Conservation (phyloP, 176 grass and related monocot genomes). For the Sorghum bicolor region Sorghum_bicolor_NCBIv3 NC_012879.2:187001-187500, state of each 20-base stretch:
- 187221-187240: slow-evolving; percentile 15
- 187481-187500: slow-evolving; percentile 49
- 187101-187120: not conserved
- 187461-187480: slow-evolving; percentile 77
- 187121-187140: not conserved
- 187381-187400: slow-evolving; percentile 35
- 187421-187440: slow-evolving; percentile 76
- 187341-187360: not conserved
- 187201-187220: not conserved
- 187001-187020: slow-evolving; percentile 13
- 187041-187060: not conserved
- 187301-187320: slow-evolving; percentile 14
- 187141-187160: slow-evolving; percentile 5
- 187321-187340: not conserved
- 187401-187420: slow-evolving; percentile 77
- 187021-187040: slow-evolving; percentile 3
- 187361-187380: slow-evolving; percentile 24
- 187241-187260: not conserved
- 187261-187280: not conserved
- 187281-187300: slow-evolving; percentile 13
- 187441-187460: slow-evolving; percentile 94
- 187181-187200: not conserved
- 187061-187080: not conserved
- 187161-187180: not conserved
- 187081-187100: not conserved